Conservation (phyloP, 805 yeast species). For the Ogataea paraovalis region DNA sequence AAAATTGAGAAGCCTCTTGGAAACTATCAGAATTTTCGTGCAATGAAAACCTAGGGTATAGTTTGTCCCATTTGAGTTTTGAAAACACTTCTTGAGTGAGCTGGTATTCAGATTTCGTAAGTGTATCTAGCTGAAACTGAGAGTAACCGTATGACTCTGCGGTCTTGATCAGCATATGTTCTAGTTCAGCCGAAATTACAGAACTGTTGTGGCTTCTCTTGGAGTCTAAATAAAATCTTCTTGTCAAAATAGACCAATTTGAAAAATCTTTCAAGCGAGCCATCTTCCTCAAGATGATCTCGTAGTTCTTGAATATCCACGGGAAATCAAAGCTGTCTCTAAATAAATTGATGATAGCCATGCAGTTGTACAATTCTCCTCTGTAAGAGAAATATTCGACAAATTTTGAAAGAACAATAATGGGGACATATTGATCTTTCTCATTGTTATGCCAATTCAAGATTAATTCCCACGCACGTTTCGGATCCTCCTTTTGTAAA, state of each 20-base stretch:
- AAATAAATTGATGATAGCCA: slow-evolving; percentile 21
- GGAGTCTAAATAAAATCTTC: slow-evolving; percentile 20
- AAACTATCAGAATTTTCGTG: slow-evolving; percentile 4
- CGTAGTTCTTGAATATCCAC: slow-evolving; percentile 16
- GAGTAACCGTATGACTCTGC: slow-evolving; percentile 9
- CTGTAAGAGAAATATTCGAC: slow-evolving; percentile 15
- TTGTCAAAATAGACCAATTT: slow-evolving; percentile 19
- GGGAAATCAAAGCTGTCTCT: slow-evolving; percentile 3
- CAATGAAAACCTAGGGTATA: slow-evolving; percentile 10
- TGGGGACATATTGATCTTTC: slow-evolving; percentile 2
- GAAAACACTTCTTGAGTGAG: slow-evolving; percentile 6
- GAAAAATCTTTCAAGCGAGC: slow-evolving; percentile 5
- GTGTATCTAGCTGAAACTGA: slow-evolving; percentile 5
- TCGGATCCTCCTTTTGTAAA: slow-evolving; percentile 11
- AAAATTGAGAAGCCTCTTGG: slow-evolving; percentile 6
- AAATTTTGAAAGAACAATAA: slow-evolving; percentile 8
- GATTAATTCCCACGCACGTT: slow-evolving; percentile 12
- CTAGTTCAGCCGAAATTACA: slow-evolving; percentile 1
- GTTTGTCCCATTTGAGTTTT: slow-evolving; percentile 12
- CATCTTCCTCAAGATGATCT: slow-evolving; percentile 10
- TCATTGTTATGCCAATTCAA: slow-evolving; percentile 1
- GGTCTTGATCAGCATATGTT: neutral
- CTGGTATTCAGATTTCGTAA: slow-evolving; percentile 10
- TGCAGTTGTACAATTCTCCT: slow-evolving; percentile 17
- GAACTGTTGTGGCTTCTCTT: slow-evolving; percentile 4